Conservation (phyloP, 768 basidiomycete genomes). For the Russula sp. region DNA sequence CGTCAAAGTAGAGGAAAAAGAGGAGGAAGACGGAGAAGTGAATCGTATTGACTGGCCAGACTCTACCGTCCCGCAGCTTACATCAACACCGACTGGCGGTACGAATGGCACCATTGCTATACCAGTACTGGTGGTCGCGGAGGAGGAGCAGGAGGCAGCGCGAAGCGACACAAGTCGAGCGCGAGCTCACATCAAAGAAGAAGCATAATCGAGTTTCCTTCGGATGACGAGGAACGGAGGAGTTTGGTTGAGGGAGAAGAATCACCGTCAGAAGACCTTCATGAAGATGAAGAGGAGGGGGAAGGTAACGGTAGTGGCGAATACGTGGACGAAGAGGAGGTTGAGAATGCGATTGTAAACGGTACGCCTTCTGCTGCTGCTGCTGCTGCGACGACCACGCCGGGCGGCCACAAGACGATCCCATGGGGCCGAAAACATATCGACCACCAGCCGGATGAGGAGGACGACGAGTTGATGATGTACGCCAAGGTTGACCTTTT, state of each 20-base stretch:
- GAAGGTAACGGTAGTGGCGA: slow-evolving; percentile 11
- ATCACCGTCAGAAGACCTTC: slow-evolving; percentile 9
- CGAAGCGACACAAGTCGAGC: slow-evolving; percentile 38
- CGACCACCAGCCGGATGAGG: slow-evolving; percentile 37
- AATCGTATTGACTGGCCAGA: slow-evolving; percentile 23
- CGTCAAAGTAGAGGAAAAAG: slow-evolving; percentile 67
- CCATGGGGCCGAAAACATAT: slow-evolving; percentile 27
- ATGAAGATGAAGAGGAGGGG: neutral
- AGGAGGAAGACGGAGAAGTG: slow-evolving; percentile 37
- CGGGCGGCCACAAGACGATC: slow-evolving; percentile 3
- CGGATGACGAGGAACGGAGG: slow-evolving; percentile 23
- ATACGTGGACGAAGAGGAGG: slow-evolving; percentile 30
- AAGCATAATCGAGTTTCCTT: slow-evolving; percentile 21
- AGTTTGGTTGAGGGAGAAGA: slow-evolving; percentile 37
- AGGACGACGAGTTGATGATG: slow-evolving; percentile 62
- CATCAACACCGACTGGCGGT: neutral
- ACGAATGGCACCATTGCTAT: neutral
- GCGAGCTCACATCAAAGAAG: slow-evolving; percentile 23
- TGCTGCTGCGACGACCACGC: neutral
- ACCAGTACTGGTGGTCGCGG: neutral
- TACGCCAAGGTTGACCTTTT: slow-evolving; percentile 47
- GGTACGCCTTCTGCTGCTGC: neutral
- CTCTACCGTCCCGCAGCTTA: neutral
- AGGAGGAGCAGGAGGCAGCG: neutral
- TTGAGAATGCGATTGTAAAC: slow-evolving; percentile 14